A percentile compares a stretch with the other conserved stretches of the same genome.
Evolutionary conservation across 129 eudicot species (phyloP).

Genomic region (Helianthus tuberosus): DNA sequence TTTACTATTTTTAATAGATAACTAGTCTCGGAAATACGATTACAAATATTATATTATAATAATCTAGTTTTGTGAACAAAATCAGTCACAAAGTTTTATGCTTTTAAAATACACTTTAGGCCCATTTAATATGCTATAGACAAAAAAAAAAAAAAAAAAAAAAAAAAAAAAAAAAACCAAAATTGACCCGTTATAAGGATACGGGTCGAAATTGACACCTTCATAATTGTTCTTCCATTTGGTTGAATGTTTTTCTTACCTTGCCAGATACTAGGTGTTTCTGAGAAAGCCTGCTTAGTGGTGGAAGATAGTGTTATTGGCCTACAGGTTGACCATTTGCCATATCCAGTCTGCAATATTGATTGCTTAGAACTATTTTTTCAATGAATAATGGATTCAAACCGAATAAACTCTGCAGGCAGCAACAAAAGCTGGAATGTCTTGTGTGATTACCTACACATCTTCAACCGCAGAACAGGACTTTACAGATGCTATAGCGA

Average conservation of each 20-base stretch:
- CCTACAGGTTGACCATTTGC: conserved; percentile 65
- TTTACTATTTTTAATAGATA: not conserved
- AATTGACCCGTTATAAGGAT: not conserved
- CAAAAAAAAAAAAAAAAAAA: not conserved
- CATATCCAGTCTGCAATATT: conserved; percentile 3
- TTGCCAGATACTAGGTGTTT: conserved; percentile 72
- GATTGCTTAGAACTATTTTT: not conserved
- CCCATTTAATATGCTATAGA: not conserved
- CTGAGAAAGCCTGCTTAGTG: conserved; percentile 77
- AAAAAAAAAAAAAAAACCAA: too few relatives aligned
- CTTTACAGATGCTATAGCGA: conserved; percentile 79
- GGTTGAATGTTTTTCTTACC: conserved; percentile 10
- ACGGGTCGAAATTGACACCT: not conserved
- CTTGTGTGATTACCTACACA: conserved; percentile 86
- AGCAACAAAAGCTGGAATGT: conserved; percentile 93
- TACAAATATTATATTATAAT: not conserved
- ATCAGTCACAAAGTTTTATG: not conserved
- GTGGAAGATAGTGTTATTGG: conserved; percentile 98
- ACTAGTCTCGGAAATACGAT: not conserved
- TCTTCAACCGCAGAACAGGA: conserved; percentile 92
- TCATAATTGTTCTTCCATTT: not conserved
- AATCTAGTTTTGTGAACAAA: not conserved
- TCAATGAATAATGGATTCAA: not conserved
- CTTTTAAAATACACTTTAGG: not conserved
- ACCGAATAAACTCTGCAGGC: conserved; percentile 57